phyloP scores from a whole-genome alignment of 768 basidiomycete genomes.

The Leccinum disarticulatum region DNA sequence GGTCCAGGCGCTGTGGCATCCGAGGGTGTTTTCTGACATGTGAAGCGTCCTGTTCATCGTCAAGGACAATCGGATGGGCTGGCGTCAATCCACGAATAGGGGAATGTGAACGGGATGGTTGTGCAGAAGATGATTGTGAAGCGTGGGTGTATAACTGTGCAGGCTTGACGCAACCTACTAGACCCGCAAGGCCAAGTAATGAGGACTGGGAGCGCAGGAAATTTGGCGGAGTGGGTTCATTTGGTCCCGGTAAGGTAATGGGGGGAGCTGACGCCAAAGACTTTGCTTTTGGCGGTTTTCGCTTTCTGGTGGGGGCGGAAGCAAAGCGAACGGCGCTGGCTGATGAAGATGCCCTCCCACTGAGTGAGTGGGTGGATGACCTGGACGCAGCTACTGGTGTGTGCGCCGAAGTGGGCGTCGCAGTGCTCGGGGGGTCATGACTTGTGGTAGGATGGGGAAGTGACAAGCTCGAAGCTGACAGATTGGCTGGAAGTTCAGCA shows the following conservation, averaged over 20 bases:
- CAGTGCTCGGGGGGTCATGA: constrained; percentile 36
- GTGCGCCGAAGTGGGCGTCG: constrained; percentile 2
- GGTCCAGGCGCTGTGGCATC: constrained; percentile 19
- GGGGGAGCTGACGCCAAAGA: constrained; percentile 50
- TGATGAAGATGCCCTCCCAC: constrained; percentile 14
- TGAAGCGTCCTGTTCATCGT: constrained; percentile 48
- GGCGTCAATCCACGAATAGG: constrained; percentile 52
- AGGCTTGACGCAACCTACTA: constrained; percentile 66
- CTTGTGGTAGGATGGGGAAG: constrained; percentile 11
- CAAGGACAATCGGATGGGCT: constrained; percentile 68
- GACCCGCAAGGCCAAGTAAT: constrained; percentile 69
- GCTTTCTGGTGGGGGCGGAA: constrained; percentile 29
- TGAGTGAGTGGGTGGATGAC: constrained; percentile 12
- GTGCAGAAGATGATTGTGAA: constrained; percentile 8
- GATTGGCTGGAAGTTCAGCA: constrained; percentile 84
- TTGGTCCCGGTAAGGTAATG: constrained; percentile 62
- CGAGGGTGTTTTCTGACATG: constrained; percentile 17
- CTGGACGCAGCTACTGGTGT: constrained; percentile 9
- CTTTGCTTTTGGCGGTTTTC: constrained; percentile 36
- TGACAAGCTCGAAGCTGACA: constrained; percentile 65
- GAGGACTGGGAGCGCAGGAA: constrained; percentile 74
- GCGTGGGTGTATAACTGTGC: constrained; percentile 28
- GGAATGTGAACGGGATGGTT: constrained; percentile 38
- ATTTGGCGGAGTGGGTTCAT: constrained; percentile 60
- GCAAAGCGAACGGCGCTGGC: not conserved